These are phyloP conservation scores for Calonectria hawksworthii DNA, from an alignment of 2,329 filamentous ascomycete species.

Conservation along the genomic window DNA sequence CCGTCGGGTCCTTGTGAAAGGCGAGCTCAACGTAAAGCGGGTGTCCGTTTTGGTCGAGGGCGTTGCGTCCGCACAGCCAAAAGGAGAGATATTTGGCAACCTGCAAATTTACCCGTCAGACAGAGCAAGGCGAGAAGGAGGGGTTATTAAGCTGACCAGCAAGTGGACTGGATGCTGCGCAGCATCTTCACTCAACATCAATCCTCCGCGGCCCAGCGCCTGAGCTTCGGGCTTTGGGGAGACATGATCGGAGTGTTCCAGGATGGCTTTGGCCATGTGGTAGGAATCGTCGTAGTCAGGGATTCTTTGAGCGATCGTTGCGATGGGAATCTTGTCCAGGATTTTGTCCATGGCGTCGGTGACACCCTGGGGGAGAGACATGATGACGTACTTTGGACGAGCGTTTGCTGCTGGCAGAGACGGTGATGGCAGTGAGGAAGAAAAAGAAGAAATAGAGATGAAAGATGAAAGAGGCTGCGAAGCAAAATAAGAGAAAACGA, in stretches of 20 bases:
- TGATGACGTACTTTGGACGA: background rate
- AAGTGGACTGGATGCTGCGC: background rate
- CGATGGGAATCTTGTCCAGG: background rate
- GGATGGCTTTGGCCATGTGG: background rate
- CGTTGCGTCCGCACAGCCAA: slow-evolving; percentile 9
- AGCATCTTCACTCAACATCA: background rate
- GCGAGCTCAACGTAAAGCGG: slow-evolving; percentile 16
- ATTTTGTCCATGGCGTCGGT: background rate
- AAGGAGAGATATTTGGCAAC: background rate
- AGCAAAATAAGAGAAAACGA: background rate
- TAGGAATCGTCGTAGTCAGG: background rate
- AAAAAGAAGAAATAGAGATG: background rate
- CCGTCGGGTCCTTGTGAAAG: background rate
- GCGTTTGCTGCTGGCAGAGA: background rate
- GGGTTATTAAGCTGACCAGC: background rate
- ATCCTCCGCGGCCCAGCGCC: background rate
- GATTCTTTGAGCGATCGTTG: background rate
- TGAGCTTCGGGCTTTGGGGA: background rate
- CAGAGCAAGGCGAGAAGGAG: too few species aligned
- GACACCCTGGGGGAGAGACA: background rate
- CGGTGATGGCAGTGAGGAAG: background rate
- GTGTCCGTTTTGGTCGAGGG: background rate
- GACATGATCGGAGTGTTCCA: background rate
- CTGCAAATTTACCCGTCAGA: background rate
- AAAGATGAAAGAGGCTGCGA: background rate